Percentiles rank a stretch among this genome's conserved stretches.
Conservation (phyloP, 345 rosid genomes). For the Dimocarpus longan region DNA sequence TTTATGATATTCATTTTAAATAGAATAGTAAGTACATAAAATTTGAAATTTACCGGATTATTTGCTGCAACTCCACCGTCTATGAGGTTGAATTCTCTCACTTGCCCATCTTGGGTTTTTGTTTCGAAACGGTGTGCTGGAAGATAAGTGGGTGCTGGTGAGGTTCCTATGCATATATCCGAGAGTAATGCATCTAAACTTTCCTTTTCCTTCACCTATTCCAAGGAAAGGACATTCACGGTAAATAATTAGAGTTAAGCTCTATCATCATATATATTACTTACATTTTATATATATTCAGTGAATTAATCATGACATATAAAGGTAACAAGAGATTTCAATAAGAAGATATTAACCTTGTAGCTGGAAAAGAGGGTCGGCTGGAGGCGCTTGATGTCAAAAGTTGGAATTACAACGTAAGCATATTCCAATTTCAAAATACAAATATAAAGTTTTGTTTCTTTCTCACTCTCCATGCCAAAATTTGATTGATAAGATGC, state of each 20-base stretch:
- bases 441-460: not conserved
- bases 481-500: no score
- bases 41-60: constrained; percentile 41
- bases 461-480: not conserved
- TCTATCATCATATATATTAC: not conserved
- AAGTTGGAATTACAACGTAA: constrained; percentile 51
- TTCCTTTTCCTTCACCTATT: constrained; percentile 40
- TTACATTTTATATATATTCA: no score
- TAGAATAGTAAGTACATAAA: no score
- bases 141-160: constrained; percentile 63
- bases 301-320: no score
- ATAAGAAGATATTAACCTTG: constrained; percentile 27
- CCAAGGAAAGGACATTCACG: not conserved
- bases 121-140: constrained; percentile 51
- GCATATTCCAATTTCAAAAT: no score
- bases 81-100: constrained; percentile 45
- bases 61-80: constrained; percentile 67
- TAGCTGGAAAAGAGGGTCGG: constrained; percentile 51
- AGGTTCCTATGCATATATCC: constrained; percentile 61
- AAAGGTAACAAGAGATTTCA: no score
- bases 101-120: constrained; percentile 21
- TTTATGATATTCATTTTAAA: no score
- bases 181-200: constrained; percentile 43
- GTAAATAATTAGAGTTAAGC: not conserved
- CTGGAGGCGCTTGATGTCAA: constrained; percentile 54